Base-by-base conservation (phyloP, 129 eudicot species). In the Oenanthe sinensis region DNA sequence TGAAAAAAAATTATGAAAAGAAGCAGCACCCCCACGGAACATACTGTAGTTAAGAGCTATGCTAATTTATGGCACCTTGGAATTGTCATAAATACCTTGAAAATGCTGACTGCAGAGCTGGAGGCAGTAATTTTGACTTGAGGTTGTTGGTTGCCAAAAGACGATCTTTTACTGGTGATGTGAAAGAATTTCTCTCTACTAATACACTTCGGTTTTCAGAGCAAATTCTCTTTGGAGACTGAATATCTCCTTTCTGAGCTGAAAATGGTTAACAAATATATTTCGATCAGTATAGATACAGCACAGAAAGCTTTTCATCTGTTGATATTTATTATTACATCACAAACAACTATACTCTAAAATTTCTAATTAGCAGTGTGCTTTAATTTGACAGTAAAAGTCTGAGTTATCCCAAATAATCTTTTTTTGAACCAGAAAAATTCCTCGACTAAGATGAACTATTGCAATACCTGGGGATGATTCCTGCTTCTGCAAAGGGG, bases 91-190 rank as follows among this genome's bases (percentile, higher is more conserved):
- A 74, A 33, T 81, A 92, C 99, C 95, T 96, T 77, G 99, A 97
- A 84, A 96, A 96, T 33, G 93, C 97, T 45, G 96, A 92, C 86
- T 96, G 99, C 90, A 92, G 82, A 46, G 93, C 93, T 65, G 97
- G 97, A 3, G 92, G 89, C 37, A 86, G 84, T 28, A 90, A 78
- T 88, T 88, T 96, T 54, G 91, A 82, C 79, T 92, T 96, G 68
- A 88, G 83, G 83, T 95, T 90, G 83, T 87, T 88, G 16, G 90
- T 74, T 79, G 84, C 92, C 81, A 87, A 70, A 79, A 90, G 78
- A 26, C 91, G 99, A 81, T 96, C 99, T 85, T 96, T 96, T 80
- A 92, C 97, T 2, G 99, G 99, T 74, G 99, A 96, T 22, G 97
- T 85, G 80, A 96, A 96, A 14, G 99, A 82, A 76, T 92, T 96